A percentile compares a stretch with the other conserved stretches of the same genome.
These are phyloP conservation scores for Chimonanthus praecox DNA, from an alignment of 164 flowering plant species.

Conservation along the genomic window DNA sequence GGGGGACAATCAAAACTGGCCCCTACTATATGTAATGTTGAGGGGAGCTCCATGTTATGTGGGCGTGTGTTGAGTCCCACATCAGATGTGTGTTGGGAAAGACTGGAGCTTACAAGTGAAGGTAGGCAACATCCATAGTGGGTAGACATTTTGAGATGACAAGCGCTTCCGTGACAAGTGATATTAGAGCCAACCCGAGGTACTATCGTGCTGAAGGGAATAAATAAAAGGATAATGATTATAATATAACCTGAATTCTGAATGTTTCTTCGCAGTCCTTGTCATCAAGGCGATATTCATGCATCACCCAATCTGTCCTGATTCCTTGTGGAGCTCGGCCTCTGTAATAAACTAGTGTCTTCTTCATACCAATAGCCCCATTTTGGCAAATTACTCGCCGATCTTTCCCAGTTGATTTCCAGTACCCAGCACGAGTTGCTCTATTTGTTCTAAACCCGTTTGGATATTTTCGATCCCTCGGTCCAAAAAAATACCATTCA, in stretches of 20 bases:
- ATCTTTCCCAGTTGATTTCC: slow-evolving; percentile 92
- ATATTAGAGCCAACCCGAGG: too few species aligned
- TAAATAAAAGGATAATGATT: too few species aligned
- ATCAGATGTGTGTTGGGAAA: too few species aligned
- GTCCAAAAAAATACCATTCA: slow-evolving; percentile 93
- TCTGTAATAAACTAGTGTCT: slow-evolving; percentile 67
- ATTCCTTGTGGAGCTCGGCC: slow-evolving; percentile 77
- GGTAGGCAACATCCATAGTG: too few species aligned
- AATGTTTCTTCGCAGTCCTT: slow-evolving; percentile 60
- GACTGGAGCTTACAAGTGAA: too few species aligned
- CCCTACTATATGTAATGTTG: too few species aligned
- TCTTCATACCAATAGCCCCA: slow-evolving; percentile 78
- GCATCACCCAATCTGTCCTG: slow-evolving; percentile 85
- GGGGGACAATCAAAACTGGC: too few species aligned
- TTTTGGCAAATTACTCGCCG: slow-evolving; percentile 54
- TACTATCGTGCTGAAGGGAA: too few species aligned
- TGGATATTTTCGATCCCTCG: slow-evolving; percentile 78
- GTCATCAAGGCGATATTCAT: slow-evolving; percentile 76
- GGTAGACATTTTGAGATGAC: too few species aligned
- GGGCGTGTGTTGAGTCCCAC: too few species aligned
- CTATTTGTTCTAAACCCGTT: slow-evolving; percentile 83
- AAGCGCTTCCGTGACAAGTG: too few species aligned
- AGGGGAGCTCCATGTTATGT: too few species aligned
- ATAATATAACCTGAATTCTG: slow-evolving; percentile 55
- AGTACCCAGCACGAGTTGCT: slow-evolving; percentile 82